A percentile compares a stretch with the other conserved stretches of the same genome.
Conservation (phyloP, 495 filamentous ascomycete species). For the Corynascus novoguineensis region DNA sequence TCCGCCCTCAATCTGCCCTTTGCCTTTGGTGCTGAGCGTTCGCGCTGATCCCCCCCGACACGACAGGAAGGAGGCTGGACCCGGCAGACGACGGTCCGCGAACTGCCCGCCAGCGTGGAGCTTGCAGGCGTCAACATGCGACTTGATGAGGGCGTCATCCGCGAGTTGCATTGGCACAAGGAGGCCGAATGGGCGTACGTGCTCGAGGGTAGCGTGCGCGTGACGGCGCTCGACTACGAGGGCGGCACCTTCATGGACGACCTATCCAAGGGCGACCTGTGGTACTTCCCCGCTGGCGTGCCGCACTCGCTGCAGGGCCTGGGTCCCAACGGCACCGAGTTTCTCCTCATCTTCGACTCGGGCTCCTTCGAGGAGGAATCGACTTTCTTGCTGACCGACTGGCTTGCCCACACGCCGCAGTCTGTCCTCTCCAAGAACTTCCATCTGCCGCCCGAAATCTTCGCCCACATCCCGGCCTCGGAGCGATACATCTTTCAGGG, state of each 20-base stretch:
- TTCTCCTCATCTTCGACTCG: conserved; percentile 65
- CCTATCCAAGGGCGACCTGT: conserved; percentile 62
- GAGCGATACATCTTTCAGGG: conserved; percentile 71
- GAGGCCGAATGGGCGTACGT: conserved; percentile 68
- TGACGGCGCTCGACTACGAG: conserved; percentile 62
- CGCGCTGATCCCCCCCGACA: background rate
- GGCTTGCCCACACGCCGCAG: conserved; percentile 60
- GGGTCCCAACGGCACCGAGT: conserved; percentile 60
- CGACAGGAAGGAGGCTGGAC: conserved; percentile 62
- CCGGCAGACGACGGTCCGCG: conserved; percentile 58
- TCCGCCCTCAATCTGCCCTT: conserved; percentile 23
- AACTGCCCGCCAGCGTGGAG: conserved; percentile 53
- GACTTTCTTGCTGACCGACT: conserved; percentile 63
- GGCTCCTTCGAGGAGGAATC: conserved; percentile 65
- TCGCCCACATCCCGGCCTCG: conserved; percentile 49
- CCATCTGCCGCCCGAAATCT: conserved; percentile 52
- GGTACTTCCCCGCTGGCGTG: conserved; percentile 70
- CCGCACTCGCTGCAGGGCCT: conserved; percentile 67
- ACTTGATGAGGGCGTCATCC: conserved; percentile 60
- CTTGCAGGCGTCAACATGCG: conserved; percentile 66
- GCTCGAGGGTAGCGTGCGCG: conserved; percentile 53
- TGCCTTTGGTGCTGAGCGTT: background rate
- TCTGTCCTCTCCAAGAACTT: conserved; percentile 62
- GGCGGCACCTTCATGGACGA: conserved; percentile 66
- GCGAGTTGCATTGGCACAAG: conserved; percentile 69